Evolutionary conservation across 345 rosid species (phyloP).

Genomic region (Gossypium raimondii): DNA sequence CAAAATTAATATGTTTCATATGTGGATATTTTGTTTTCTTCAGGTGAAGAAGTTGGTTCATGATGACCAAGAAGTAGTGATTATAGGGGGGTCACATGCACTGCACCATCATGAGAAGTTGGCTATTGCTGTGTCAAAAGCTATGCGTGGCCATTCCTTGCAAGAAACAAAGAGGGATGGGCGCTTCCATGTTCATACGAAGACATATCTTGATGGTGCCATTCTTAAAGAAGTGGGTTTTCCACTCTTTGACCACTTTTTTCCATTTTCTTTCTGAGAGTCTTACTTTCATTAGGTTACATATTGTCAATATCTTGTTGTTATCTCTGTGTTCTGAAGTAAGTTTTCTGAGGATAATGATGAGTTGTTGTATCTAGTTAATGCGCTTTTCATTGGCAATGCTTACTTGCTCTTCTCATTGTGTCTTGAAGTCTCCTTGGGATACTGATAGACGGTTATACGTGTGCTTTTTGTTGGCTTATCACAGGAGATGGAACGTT

Average conservation of each 20-base stretch:
- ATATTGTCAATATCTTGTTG: background rate
- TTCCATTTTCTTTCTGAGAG: background rate
- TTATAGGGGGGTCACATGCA: conserved; percentile 82
- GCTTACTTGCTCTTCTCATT: background rate
- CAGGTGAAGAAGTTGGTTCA: conserved; percentile 92
- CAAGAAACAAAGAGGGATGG: conserved; percentile 96
- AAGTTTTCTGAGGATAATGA: background rate
- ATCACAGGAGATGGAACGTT: conserved; percentile 92
- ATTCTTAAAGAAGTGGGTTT: conserved; percentile 87
- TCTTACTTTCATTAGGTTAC: background rate
- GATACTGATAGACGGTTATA: background rate
- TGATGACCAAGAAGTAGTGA: conserved; percentile 88
- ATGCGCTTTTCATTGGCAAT: background rate
- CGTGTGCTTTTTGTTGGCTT: conserved; percentile 3
- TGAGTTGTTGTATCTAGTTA: background rate
- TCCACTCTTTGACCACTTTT: background rate
- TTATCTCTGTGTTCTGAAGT: background rate
- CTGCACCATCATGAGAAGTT: conserved; percentile 93
- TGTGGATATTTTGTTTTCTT: conserved; percentile 18
- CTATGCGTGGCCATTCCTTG: conserved; percentile 94
- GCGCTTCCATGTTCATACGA: conserved; percentile 91
- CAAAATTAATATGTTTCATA: conserved; percentile 14
- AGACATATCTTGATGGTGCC: conserved; percentile 92
- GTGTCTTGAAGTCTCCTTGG: background rate
- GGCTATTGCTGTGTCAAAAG: conserved; percentile 95